Base-by-base conservation (phyloP, 192 early-diverging fungal species). In the Haplosporangium gracile region DNA sequence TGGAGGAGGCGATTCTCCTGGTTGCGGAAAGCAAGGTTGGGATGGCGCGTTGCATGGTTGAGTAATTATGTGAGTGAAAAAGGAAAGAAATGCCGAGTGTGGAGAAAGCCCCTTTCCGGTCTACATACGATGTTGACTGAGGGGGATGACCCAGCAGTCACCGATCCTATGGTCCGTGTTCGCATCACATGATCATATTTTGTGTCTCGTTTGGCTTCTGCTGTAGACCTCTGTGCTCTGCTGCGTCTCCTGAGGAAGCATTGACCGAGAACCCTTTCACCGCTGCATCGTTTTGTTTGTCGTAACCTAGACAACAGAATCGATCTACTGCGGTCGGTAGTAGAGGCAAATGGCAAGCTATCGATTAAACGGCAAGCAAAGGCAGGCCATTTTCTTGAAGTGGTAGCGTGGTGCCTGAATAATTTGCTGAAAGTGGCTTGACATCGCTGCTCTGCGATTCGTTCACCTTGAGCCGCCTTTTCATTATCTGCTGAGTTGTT, bases 31-130 rank as follows among this genome's bases (percentile, higher is more conserved):
- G 26, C 13, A 85, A 11, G 22, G 75, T 57, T 22, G 78, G 63
- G 22, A 78, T 43, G 2, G 78, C 74, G 55, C 83, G 83, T 32
- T 85, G 83, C 83, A 85, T 85, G 43, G 39, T 65, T 26, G 47
- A 49, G 29, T 34, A 45, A n/a, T 34, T 22, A 18, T 51, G 15
- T 51, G 49, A 51, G 2, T 32, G 29, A 65, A 29, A 32, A 65
- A 65, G 26, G 29, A 65, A 65, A 15, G 60, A 32, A 65, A 65
- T 65, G 60, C 11, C 9, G n/a, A 4, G 60, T 65, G 60, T 65
- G 60, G 60, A 65, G 60, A 65, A 51, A 65, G 60, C 26, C 10
- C 29, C 26, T 65, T 65, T 65, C 60, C 60, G 60, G 11, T 24
- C 26, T 51, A 5, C 3, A 51, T 51, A 5, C 15, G 15, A 60